These are phyloP conservation scores for Talaromyces adpressus DNA, from an alignment of 495 filamentous ascomycete species.

Conservation along the genomic window DNA sequence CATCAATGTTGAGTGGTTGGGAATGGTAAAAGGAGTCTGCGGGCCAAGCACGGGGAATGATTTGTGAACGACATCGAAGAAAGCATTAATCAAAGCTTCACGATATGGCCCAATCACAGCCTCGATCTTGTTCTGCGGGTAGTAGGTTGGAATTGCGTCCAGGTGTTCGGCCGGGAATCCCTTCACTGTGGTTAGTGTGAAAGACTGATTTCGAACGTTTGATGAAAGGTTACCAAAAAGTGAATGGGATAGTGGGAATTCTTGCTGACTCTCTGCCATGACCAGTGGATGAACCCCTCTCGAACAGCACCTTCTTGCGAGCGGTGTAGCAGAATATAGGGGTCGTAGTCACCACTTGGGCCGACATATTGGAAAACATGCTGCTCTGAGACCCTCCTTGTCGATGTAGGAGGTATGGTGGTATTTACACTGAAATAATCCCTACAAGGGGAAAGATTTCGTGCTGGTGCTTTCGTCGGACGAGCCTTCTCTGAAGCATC, in stretches of 20 bases:
- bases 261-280: slow-evolving; percentile 6
- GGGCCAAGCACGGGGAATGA: slow-evolving; percentile 4
- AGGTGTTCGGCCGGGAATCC: slow-evolving; percentile 4
- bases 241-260: slow-evolving; percentile 6
- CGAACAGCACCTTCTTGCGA: slow-evolving; percentile 6
- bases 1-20: slow-evolving; percentile 1
- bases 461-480: not conserved
- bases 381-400: slow-evolving; percentile 4
- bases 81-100: slow-evolving; percentile 3
- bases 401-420: slow-evolving; percentile 2
- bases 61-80: slow-evolving; percentile 4
- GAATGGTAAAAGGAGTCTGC: slow-evolving; percentile 3
- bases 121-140: slow-evolving; percentile 4
- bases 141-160: slow-evolving; percentile 5
- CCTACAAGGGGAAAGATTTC: not conserved
- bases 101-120: slow-evolving; percentile 5
- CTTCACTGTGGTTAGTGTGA: slow-evolving; percentile 1
- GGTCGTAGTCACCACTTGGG: slow-evolving; percentile 3
- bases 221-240: slow-evolving; percentile 5
- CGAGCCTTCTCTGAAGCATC: slow-evolving; percentile 2
- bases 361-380: slow-evolving; percentile 4
- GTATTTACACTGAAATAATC: slow-evolving; percentile 4
- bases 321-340: slow-evolving; percentile 4
- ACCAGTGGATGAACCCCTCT: slow-evolving; percentile 3
- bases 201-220: not conserved